These are phyloP conservation scores for Pneumocystis carinii DNA, from an alignment of 1,139 yeast species.

Conservation along the genomic window DNA sequence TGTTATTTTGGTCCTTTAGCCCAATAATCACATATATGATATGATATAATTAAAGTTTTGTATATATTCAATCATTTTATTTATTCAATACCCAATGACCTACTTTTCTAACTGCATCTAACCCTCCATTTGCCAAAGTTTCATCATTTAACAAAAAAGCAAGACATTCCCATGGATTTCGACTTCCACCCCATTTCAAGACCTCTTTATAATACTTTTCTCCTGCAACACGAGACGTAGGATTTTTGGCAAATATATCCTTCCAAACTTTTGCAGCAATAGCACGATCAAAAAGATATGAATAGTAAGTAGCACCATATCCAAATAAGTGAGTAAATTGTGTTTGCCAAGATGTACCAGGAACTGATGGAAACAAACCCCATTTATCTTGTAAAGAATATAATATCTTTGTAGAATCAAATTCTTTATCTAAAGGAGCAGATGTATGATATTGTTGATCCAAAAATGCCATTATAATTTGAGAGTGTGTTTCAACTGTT, in stretches of 20 bases:
- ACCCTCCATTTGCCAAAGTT: slow-evolving; percentile 47
- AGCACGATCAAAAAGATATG: slow-evolving; percentile 81
- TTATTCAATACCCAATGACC: slow-evolving; percentile 20
- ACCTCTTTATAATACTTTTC: slow-evolving; percentile 55
- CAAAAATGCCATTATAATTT: slow-evolving; percentile 74
- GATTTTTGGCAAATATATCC: slow-evolving; percentile 42
- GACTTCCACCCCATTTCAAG: slow-evolving; percentile 85
- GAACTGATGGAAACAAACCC: slow-evolving; percentile 25
- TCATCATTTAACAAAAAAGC: slow-evolving; percentile 61
- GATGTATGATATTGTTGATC: slow-evolving; percentile 66
- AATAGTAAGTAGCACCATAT: slow-evolving; percentile 87
- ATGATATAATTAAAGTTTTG: not conserved
- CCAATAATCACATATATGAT: not conserved
- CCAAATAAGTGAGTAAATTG: slow-evolving; percentile 87
- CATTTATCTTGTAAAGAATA: slow-evolving; percentile 44
- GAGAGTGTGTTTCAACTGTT: slow-evolving; percentile 68
- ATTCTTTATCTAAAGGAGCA: slow-evolving; percentile 21
- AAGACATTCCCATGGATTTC: slow-evolving; percentile 77
- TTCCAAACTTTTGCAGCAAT: slow-evolving; percentile 80
- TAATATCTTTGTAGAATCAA: slow-evolving; percentile 44
- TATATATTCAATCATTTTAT: not conserved
- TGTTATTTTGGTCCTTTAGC: slow-evolving; percentile 7
- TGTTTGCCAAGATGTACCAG: slow-evolving; percentile 75
- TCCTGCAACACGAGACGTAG: slow-evolving; percentile 60
- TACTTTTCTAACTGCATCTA: slow-evolving; percentile 56